Percentiles rank a stretch among this genome's conserved stretches.
These are phyloP conservation scores for Remersonia thermophila DNA, from an alignment of 2,329 filamentous ascomycete genomes.

Conservation along the genomic window DNA sequence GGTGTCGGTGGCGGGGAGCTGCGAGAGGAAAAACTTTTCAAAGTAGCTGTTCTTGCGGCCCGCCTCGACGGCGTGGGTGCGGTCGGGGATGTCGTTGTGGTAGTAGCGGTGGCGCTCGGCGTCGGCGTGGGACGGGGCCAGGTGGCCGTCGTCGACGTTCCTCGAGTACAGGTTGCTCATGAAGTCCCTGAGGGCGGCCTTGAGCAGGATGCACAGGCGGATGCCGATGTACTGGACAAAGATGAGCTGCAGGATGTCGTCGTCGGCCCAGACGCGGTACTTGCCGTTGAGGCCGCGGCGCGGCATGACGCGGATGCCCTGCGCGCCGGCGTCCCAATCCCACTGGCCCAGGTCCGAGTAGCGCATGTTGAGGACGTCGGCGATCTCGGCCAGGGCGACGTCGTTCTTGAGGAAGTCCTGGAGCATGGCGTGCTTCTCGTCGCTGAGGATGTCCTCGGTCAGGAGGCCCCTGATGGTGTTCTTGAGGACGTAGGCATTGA, in stretches of 20 bases:
- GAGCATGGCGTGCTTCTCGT: slow-evolving; percentile 29
- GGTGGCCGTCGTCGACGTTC: slow-evolving; percentile 5
- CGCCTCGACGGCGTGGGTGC: slow-evolving; percentile 5
- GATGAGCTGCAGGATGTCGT: slow-evolving; percentile 33
- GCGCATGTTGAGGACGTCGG: slow-evolving; percentile 31
- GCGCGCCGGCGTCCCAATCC: slow-evolving; percentile 29
- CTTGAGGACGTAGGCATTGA: slow-evolving; percentile 20
- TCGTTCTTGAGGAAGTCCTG: slow-evolving; percentile 27
- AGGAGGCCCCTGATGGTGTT: slow-evolving; percentile 27
- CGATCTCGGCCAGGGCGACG: slow-evolving; percentile 29
- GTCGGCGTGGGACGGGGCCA: slow-evolving; percentile 15
- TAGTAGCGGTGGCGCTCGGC: slow-evolving; percentile 19
- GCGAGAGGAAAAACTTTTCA: slow-evolving; percentile 23
- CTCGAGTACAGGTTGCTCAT: slow-evolving; percentile 9
- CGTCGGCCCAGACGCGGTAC: slow-evolving; percentile 33
- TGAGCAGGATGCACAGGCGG: slow-evolving; percentile 22
- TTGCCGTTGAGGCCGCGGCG: slow-evolving; percentile 31
- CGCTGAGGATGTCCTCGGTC: slow-evolving; percentile 29
- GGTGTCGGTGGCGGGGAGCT: slow-evolving; percentile 20
- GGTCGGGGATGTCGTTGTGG: slow-evolving; percentile 1
- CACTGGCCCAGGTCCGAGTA: slow-evolving; percentile 28
- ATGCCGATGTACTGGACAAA: slow-evolving; percentile 32
- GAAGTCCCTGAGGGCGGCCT: slow-evolving; percentile 17
- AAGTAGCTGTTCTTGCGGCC: slow-evolving; percentile 17
- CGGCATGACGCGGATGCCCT: slow-evolving; percentile 30